Percentiles rank a stretch among this genome's conserved stretches.
Conservation (phyloP, 495 filamentous ascomycete species). For the Lophiotrema nucula region DNA sequence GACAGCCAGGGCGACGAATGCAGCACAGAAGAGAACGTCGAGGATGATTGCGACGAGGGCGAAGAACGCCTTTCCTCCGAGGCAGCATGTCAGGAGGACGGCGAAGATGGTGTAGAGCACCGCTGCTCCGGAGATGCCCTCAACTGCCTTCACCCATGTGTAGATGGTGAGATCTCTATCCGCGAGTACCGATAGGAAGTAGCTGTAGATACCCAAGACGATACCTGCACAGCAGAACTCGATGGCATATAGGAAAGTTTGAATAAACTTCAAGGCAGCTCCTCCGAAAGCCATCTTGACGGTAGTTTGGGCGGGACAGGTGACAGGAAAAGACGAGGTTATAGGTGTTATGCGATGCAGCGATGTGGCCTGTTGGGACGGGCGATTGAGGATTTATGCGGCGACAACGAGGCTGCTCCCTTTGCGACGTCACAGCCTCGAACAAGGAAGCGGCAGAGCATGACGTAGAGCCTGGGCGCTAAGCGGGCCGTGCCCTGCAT, state of each 20-base stretch:
- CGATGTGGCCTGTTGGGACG: no score
- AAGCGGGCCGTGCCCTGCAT: no score
- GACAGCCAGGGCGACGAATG: constrained; percentile 61
- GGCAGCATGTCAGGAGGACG: constrained; percentile 70
- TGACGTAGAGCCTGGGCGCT: no score
- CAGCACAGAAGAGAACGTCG: constrained; percentile 57
- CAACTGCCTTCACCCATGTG: constrained; percentile 69
- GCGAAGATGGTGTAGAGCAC: constrained; percentile 71
- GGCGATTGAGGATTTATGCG: not conserved
- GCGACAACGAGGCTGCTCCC: not conserved
- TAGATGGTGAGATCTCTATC: constrained; percentile 59
- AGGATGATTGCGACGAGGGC: constrained; percentile 68
- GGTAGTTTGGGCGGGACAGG: not conserved
- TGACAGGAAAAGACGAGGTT: not conserved
- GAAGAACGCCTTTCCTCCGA: constrained; percentile 66
- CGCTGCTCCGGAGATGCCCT: constrained; percentile 74
- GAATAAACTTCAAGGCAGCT: constrained; percentile 59
- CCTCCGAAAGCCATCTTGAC: constrained; percentile 42
- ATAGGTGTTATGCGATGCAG: not conserved
- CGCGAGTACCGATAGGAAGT: constrained; percentile 62
- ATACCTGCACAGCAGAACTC: constrained; percentile 69
- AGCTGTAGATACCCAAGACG: constrained; percentile 78
- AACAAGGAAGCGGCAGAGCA: not conserved
- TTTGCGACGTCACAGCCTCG: not conserved
- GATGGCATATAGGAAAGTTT: constrained; percentile 64